These are phyloP conservation scores for Fremontodendron californicum DNA, from an alignment of 345 rosid genomes.

Conservation along the genomic window DNA sequence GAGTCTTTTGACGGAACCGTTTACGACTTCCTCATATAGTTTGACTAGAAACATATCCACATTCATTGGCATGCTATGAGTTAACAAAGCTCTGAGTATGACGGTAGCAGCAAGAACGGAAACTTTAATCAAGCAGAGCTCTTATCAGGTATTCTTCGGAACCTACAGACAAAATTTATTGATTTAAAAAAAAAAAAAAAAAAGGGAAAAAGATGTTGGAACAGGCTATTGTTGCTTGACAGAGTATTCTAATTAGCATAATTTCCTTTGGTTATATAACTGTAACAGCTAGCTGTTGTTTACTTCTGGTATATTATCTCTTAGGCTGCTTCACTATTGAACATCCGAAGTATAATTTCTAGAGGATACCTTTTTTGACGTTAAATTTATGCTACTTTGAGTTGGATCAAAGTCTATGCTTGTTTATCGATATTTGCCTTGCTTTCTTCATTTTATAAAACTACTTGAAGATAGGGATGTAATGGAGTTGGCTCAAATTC, in stretches of 20 bases:
- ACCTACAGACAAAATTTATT: constrained; percentile 9
- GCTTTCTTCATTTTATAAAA: neutral
- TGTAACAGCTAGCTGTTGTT: constrained; percentile 24
- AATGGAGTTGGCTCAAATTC: too few relatives aligned
- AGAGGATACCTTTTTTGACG: neutral
- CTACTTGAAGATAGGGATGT: too few relatives aligned
- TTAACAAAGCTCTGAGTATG: constrained; percentile 22
- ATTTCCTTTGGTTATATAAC: constrained; percentile 24
- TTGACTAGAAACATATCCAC: constrained; percentile 15
- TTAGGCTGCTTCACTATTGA: neutral
- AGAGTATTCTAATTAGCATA: constrained; percentile 15
- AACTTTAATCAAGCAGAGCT: constrained; percentile 21
- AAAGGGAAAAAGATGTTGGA: constrained; percentile 9
- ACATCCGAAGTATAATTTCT: neutral
- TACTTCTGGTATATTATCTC: neutral
- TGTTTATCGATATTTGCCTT: neutral
- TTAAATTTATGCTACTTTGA: neutral
- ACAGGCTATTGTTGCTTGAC: constrained; percentile 13
- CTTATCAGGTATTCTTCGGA: constrained; percentile 27
- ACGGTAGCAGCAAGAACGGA: constrained; percentile 13
- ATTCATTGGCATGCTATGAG: neutral
- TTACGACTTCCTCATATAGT: neutral
- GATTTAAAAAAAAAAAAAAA: too few relatives aligned
- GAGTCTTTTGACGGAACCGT: constrained; percentile 13
- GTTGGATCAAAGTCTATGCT: neutral